Evolutionary conservation across 305 asterid species (phyloP), one percentile per base, ranked within the genome.

Genomic region (Salvia sclarea): DNA sequence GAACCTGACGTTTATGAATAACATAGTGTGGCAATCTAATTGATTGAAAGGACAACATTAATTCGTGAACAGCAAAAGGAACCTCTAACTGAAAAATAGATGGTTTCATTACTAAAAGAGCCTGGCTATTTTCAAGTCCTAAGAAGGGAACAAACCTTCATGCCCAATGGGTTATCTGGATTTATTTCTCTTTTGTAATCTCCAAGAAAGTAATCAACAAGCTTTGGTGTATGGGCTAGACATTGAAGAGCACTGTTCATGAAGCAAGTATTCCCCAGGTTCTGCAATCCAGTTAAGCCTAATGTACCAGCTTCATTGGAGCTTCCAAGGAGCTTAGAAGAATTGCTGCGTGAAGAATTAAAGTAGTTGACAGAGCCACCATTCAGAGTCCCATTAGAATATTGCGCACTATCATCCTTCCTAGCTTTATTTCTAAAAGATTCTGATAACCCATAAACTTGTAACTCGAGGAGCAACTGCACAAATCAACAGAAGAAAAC

Each of bases 161-260:
- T 95, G 83, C 99, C 98, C 85, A 95, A 78, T 12, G 98, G 98
- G 76, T 91, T 91, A 35, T 85, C 97, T 49, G 72, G 72, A 78
- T 91, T 95, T 72, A 95, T 88, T 75, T 94, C 97, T 77, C 76
- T 84, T 82, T 58, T 85, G 82, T 86, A 91, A 76, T 94, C 96
- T 74, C 96, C 96, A 68, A 94, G 99, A 83, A 94, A 94, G 88
- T 85, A 94, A 80, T 91, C 99, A 68, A 91, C 96, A 60, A 94
- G 90, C 92, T 86, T 88, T 30, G 96, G 98, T 0, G 98, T 91
- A 74, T 91, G 98, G 35, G 86, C 95, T 69, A 91, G 82, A 78
- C 99, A 94, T 79, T 94, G 99, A 69, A 94, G 81, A 76, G 95
- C 79, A 73, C 97, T 94, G 79, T 94, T 94, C 98, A 94, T 91